These are phyloP conservation scores for Backusella macrospora DNA, from an alignment of 192 early-diverging fungal species.

Conservation along the genomic window DNA sequence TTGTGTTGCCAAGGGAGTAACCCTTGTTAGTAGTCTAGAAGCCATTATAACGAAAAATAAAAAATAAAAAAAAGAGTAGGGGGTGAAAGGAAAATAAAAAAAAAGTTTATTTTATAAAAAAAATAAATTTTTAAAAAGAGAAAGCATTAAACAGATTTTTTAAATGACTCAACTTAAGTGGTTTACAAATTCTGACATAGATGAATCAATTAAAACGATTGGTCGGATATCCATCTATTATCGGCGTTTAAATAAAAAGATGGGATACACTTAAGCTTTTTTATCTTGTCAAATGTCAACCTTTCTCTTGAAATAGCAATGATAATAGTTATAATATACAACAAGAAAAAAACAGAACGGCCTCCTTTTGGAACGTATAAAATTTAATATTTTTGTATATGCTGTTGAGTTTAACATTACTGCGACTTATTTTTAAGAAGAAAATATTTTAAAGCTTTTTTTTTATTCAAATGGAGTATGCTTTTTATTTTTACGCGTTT, in stretches of 20 bases:
- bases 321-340: too few relatives aligned
- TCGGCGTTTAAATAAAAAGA: neutral
- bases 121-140: neutral
- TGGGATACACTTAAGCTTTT: neutral
- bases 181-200: conserved; percentile 14
- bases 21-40: conserved; percentile 26
- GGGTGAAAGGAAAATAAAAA: conserved; percentile 3
- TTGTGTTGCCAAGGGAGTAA: conserved; percentile 17
- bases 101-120: conserved; percentile 1
- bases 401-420: too few relatives aligned
- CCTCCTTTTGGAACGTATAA: too few relatives aligned
- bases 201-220: neutral
- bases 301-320: too few relatives aligned
- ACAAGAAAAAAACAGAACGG: too few relatives aligned
- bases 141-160: conserved; percentile 10
- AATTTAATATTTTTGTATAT: too few relatives aligned
- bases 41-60: conserved; percentile 17
- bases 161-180: conserved; percentile 3
- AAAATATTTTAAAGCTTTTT: too few relatives aligned
- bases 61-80: conserved; percentile 7
- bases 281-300: too few relatives aligned
- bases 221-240: conserved; percentile 3
- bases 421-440: too few relatives aligned
- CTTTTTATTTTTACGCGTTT: too few relatives aligned
- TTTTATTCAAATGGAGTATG: too few relatives aligned